Evolutionary conservation across 768 basidiomycete species (phyloP).

Genomic region (Tylopilus plumbeoviolaceoides): DNA sequence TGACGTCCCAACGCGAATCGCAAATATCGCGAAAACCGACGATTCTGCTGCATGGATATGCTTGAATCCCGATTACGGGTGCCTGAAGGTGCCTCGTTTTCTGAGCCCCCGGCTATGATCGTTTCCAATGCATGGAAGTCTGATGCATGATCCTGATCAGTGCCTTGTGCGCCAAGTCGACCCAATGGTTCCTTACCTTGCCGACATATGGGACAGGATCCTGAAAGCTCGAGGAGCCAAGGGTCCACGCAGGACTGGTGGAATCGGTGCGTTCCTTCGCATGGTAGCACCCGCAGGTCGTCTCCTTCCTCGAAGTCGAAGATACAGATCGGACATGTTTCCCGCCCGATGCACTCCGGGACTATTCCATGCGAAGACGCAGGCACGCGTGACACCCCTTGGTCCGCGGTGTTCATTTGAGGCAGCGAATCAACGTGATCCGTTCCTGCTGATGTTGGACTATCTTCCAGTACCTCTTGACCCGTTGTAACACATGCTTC

Average conservation of each 20-base stretch:
- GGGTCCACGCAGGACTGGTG: slow-evolving; percentile 90
- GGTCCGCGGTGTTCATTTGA: not conserved
- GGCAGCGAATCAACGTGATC: slow-evolving; percentile 4
- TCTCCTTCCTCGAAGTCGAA: slow-evolving; percentile 93
- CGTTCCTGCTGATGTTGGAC: not conserved
- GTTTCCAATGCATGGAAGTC: slow-evolving; percentile 61
- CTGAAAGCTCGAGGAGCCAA: slow-evolving; percentile 87
- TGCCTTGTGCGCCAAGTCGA: not conserved
- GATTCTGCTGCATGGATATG: slow-evolving; percentile 28
- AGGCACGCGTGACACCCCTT: not conserved
- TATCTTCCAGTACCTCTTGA: slow-evolving; percentile 1
- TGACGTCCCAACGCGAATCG: slow-evolving; percentile 50
- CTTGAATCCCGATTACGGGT: slow-evolving; percentile 15
- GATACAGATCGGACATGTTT: slow-evolving; percentile 94
- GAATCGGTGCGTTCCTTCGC: slow-evolving; percentile 87
- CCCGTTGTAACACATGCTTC: not conserved
- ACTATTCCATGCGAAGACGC: slow-evolving; percentile 25
- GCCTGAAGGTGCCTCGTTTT: slow-evolving; percentile 7
- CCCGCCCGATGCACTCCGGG: slow-evolving; percentile 67
- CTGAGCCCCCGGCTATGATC: slow-evolving; percentile 42
- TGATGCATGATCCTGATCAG: slow-evolving; percentile 17
- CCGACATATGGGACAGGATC: slow-evolving; percentile 88
- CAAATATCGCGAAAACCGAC: slow-evolving; percentile 57
- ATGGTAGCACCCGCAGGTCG: slow-evolving; percentile 85
- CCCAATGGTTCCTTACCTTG: slow-evolving; percentile 53